Evolutionary conservation across 305 asterid genomes (phyloP).

Genomic region (Fraxinus platypoda): DNA sequence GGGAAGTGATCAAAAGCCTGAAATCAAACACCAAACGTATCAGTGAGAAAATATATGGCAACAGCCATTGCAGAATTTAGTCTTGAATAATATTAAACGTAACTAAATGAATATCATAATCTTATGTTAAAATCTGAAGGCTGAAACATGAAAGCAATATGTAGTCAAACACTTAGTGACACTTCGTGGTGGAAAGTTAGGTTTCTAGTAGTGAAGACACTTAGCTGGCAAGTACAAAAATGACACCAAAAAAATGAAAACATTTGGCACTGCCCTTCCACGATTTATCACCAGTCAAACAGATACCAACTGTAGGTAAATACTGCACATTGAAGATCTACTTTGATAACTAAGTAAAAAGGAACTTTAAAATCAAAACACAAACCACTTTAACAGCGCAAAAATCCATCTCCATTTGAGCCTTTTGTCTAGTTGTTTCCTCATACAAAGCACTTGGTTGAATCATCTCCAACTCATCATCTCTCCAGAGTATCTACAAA

Average conservation of each 20-base stretch:
- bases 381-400: constrained; percentile 42
- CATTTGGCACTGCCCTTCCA: not conserved
- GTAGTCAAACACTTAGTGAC: not conserved
- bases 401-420: constrained; percentile 54
- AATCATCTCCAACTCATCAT: constrained; percentile 66
- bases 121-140: not conserved
- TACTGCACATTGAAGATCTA: not conserved
- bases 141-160: not conserved
- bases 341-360: not conserved
- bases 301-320: not conserved
- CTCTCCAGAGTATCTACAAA: constrained; percentile 62
- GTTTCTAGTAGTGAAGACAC: not conserved
- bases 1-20: constrained; percentile 50
- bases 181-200: not conserved
- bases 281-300: not conserved
- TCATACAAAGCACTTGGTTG: constrained; percentile 46
- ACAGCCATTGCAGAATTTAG: not conserved
- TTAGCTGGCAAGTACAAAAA: not conserved
- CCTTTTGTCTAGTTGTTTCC: constrained; percentile 61
- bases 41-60: not conserved
- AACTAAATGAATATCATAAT: not conserved
- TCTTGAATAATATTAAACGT: not conserved
- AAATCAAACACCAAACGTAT: constrained; percentile 9
- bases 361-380: not conserved
- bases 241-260: not conserved